Evolutionary conservation across 768 basidiomycete species (phyloP).

Genomic region (Mycena polygramma): DNA sequence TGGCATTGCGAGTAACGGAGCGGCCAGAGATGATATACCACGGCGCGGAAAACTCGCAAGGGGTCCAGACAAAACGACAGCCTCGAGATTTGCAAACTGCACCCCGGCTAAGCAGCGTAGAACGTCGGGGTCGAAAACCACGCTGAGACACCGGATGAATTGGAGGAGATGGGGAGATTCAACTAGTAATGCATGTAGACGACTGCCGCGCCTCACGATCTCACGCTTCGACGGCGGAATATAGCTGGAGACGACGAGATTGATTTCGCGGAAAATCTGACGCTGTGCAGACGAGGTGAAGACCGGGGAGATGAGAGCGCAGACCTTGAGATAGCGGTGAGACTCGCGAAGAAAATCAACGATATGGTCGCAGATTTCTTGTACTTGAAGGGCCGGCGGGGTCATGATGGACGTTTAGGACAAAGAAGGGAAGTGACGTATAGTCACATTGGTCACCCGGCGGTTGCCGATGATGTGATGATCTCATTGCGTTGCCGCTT

Average conservation of each 20-base stretch:
- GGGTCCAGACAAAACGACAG: background rate
- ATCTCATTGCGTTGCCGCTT: no score
- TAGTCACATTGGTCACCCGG: no score
- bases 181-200: background rate
- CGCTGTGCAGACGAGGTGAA: conserved; percentile 6
- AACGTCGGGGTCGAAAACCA: background rate
- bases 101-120: background rate
- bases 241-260: background rate
- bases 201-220: background rate
- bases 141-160: background rate
- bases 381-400: background rate
- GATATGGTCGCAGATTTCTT: conserved; percentile 9
- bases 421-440: no score
- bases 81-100: background rate
- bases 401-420: conserved; percentile 9
- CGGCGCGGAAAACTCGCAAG: no score
- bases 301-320: background rate
- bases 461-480: no score
- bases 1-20: background rate
- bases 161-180: background rate
- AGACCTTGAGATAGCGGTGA: background rate
- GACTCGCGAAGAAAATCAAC: background rate
- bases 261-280: background rate
- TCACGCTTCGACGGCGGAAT: background rate
- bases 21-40: background rate